Percentiles rank a stretch among this genome's conserved stretches.
Evolutionary conservation across 2,329 filamentous ascomycete genomes (phyloP).

Genomic region (Colletotrichum echinochloae): DNA sequence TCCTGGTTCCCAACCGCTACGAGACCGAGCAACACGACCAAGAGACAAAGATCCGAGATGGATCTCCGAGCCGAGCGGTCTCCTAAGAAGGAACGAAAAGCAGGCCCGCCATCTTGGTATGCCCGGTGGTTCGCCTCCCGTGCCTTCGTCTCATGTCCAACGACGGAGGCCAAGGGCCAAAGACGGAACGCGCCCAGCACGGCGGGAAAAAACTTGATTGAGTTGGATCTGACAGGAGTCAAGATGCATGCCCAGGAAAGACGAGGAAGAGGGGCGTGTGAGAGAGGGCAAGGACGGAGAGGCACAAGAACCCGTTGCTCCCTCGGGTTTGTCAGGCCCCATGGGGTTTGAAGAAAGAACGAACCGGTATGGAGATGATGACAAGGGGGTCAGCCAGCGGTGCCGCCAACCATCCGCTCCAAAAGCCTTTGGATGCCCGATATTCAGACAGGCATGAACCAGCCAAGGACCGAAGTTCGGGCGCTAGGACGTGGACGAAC

Average conservation of each 20-base stretch:
- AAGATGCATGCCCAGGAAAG: slow-evolving; percentile 6
- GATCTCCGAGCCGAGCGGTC: slow-evolving; percentile 27
- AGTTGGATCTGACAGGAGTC: slow-evolving; percentile 38
- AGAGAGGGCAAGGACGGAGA: neutral
- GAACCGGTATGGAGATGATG: neutral
- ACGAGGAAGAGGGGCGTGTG: slow-evolving; percentile 22
- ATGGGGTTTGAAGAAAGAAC: neutral
- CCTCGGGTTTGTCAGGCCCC: slow-evolving; percentile 6
- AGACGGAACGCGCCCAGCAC: slow-evolving; percentile 15
- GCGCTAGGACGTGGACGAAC: slow-evolving; percentile 5
- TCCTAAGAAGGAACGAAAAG: slow-evolving; percentile 9
- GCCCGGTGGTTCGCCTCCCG: neutral
- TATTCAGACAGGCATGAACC: slow-evolving; percentile 19
- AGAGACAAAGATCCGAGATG: slow-evolving; percentile 16
- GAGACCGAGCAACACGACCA: neutral
- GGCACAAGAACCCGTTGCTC: neutral
- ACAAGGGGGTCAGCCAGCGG: neutral
- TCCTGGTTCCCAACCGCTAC: neutral
- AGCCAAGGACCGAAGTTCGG: slow-evolving; percentile 35
- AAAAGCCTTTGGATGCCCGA: slow-evolving; percentile 9
- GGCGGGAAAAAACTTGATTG: slow-evolving; percentile 30
- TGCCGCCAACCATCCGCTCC: neutral
- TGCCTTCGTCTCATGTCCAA: slow-evolving; percentile 27
- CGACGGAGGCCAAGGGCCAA: slow-evolving; percentile 5
- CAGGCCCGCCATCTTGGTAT: slow-evolving; percentile 10